Evolutionary conservation across 106 monocot genomes (phyloP), one percentile per base, ranked within the genome.

Genomic region (Phalaenopsis aphrodite): DNA sequence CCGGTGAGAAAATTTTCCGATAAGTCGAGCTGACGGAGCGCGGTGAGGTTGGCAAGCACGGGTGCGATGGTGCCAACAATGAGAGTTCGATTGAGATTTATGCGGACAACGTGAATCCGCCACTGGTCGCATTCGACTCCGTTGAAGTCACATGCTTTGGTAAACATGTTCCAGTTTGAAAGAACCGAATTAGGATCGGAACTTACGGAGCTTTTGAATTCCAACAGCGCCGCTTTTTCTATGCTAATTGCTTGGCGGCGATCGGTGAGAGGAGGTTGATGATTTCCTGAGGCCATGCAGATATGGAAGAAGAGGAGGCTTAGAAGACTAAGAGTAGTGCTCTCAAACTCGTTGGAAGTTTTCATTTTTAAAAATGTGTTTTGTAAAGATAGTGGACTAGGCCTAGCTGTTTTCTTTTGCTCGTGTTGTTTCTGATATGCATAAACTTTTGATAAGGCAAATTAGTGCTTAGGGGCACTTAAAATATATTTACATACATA

Each of bases 211-310:
- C 48, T 61, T 78, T 83, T 88, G 82, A 85, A 85, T 8, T 82
- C 69, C 24, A 88, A 42, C 6, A 88, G 88, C 4, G 83, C 52
- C 11, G 83, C 80, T 39, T 79, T 85, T 37, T 91, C 88, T n/a
- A 43, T 48, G 52, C 52, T 52, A 52, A 52, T 52, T 52, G 12
- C 52, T 52, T 12, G 6, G 5, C 39, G 15, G 56, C 17, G 68
- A 55, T 19, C 14, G 36, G 0, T 1, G 24, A 56, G 39, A 57
- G 41, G 42, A 39, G 38, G 8, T 36, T 19, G 56, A 43, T 78
- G 15, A 16, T 45, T n/a, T 42, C 43, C 42, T 65, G 43, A 78
- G 52, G 14, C 52, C 37, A 41, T 39, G 42, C 58, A 64, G 58
- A 64, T 21, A 42, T 65, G 78, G 41, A 65, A 21, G 8, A 78